Base-by-base conservation (phyloP, 352 stramenopile species). In the Peronospora farinosa region DNA sequence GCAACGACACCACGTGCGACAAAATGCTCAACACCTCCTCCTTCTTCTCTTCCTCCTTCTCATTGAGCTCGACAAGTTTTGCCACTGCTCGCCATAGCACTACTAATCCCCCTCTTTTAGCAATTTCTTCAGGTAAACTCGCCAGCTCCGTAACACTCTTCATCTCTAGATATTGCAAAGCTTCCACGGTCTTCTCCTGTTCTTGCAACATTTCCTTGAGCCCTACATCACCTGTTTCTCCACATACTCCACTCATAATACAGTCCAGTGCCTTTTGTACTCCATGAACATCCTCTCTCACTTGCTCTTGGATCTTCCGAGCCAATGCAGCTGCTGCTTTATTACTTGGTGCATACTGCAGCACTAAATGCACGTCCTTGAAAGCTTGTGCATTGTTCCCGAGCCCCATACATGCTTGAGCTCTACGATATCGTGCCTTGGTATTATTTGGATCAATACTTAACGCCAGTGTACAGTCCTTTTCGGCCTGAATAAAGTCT, bases 381-480 rank as follows among this genome's bases (percentile, higher is more conserved):
- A 90, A 89, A 8, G 77, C 75, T 37, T 83, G 55, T 42, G 79
- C 75, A 40, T 86, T 66, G 53, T 82, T 78, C 10, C 75, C 74
- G 19, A 88, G 42, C 2, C 65, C 82, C 54, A 90, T 67, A 42
- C 80, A 63, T 27, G 76, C 82, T 59, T 91, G 82, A 5, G 79
- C 82, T 40, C 82, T 72, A 38, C 82, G 78, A 45, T 91, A 93
- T 6, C 78, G 72, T 13, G 82, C 79, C 54, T 93, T 93, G 38
- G 81, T 72, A 48, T 88, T 93, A 19, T 72, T 54, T 12, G 65
- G 45, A 3, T 85, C 74, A 12, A 65, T 42, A 2, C 44, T 53
- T 25, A 93, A 61, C 33, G 70, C 80, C 15, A 49, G 41, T 5
- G 67, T 72, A 59, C 80, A 90, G 54, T 89, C 74, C 11, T 56